Conservation (phyloP, 2,329 filamentous ascomycete genomes). For the Fusarium miscanthi region DNA sequence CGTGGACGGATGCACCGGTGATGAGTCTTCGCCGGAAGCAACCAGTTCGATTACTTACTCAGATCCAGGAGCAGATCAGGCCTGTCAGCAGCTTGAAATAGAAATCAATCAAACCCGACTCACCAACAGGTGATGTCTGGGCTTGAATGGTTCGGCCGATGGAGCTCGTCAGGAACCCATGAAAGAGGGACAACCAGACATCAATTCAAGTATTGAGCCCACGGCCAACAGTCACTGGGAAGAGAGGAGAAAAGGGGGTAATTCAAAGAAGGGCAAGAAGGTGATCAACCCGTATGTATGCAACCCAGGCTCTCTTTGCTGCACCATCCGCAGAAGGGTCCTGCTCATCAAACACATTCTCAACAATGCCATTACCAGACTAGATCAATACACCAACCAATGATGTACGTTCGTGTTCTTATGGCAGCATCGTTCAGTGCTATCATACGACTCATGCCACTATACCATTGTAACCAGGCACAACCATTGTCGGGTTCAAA, state of each 20-base stretch:
- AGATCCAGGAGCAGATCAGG: not conserved
- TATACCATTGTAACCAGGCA: not conserved
- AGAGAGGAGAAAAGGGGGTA: not conserved
- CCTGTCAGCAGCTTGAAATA: not conserved
- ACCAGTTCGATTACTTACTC: not conserved
- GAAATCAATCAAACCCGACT: not conserved
- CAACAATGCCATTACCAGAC: not conserved
- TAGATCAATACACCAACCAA: not conserved
- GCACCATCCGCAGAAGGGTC: not conserved
- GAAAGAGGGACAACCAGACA: not conserved
- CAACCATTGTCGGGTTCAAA: too few relatives aligned
- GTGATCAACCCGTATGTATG: not conserved
- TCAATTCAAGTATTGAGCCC: not conserved
- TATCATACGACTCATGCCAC: not conserved
- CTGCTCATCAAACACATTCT: not conserved
- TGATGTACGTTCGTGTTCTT: not conserved
- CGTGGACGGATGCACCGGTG: not conserved
- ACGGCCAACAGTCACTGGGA: not conserved
- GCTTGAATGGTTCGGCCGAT: not conserved
- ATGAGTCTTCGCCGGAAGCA: not conserved
- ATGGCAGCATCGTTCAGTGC: not conserved
- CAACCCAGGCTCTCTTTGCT: not conserved
- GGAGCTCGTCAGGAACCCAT: not conserved
- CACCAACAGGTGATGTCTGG: not conserved
- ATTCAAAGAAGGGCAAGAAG: not conserved